A percentile compares a stretch with the other conserved stretches of the same genome.
Evolutionary conservation across 2,329 filamentous ascomycete species (phyloP).

Genomic region (Talaromyces sp.): DNA sequence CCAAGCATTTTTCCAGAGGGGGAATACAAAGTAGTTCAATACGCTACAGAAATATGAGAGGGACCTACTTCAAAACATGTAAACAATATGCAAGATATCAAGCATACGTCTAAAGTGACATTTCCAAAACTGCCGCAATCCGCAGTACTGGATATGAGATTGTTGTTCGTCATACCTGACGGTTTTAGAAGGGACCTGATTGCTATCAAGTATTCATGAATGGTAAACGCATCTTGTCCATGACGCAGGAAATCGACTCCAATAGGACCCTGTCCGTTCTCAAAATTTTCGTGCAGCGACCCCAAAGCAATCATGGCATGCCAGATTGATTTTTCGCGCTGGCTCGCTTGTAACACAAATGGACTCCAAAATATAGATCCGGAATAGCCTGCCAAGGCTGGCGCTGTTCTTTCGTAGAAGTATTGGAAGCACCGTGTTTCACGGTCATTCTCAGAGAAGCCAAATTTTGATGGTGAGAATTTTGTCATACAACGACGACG

Average conservation of each 20-base stretch:
- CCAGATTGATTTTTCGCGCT: neutral
- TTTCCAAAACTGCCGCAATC: neutral
- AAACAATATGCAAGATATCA: slow-evolving; percentile 6
- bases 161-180: neutral
- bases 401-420: neutral
- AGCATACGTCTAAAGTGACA: too few relatives aligned
- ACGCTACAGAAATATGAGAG: neutral
- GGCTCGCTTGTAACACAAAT: neutral
- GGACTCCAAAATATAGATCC: slow-evolving; percentile 3
- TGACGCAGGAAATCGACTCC: neutral
- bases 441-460: neutral
- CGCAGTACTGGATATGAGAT: neutral
- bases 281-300: slow-evolving; percentile 3
- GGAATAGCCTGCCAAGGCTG: slow-evolving; percentile 1
- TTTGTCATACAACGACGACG: neutral
- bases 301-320: slow-evolving; percentile 6
- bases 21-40: neutral
- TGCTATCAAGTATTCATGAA: slow-evolving; percentile 5
- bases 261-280: neutral
- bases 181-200: neutral
- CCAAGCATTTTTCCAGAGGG: neutral
- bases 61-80: slow-evolving; percentile 8
- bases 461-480: neutral
- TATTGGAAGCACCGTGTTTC: too few relatives aligned
- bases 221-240: slow-evolving; percentile 2